A percentile compares a stretch with the other conserved stretches of the same genome.
Conservation (phyloP, 2,329 filamentous ascomycete species). For the Fusarium albosuccineum region DNA sequence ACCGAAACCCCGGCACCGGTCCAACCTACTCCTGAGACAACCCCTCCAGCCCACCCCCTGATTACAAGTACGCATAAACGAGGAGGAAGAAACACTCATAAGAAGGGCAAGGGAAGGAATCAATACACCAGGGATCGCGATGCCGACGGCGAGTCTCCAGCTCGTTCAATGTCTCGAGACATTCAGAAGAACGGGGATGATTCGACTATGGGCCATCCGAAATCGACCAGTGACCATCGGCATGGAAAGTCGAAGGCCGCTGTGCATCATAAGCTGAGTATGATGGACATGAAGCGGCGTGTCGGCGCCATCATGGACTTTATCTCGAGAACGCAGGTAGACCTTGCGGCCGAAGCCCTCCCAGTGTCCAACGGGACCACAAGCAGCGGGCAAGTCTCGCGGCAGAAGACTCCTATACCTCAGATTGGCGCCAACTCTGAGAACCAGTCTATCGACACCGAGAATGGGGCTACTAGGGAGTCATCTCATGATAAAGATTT, state of each 20-base stretch:
- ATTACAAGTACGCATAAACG: slow-evolving; percentile 68
- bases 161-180: slow-evolving; percentile 67
- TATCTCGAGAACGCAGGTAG: slow-evolving; percentile 88
- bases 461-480: slow-evolving; percentile 43
- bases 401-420: slow-evolving; percentile 53
- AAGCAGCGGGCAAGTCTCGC: slow-evolving; percentile 56
- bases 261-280: slow-evolving; percentile 77
- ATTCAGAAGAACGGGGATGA: slow-evolving; percentile 55
- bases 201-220: slow-evolving; percentile 51
- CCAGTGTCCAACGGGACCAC: slow-evolving; percentile 58
- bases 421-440: slow-evolving; percentile 53
- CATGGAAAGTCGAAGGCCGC: slow-evolving; percentile 64
- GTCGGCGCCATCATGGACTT: slow-evolving; percentile 89
- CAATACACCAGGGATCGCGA: slow-evolving; percentile 86
- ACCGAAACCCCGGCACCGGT: slow-evolving; percentile 47
- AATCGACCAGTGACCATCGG: slow-evolving; percentile 62
- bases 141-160: slow-evolving; percentile 67
- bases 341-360: slow-evolving; percentile 77
- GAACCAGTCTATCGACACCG: slow-evolving; percentile 40
- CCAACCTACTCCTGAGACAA: slow-evolving; percentile 53
- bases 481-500: slow-evolving; percentile 66
- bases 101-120: slow-evolving; percentile 80
- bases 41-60: slow-evolving; percentile 60
- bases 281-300: slow-evolving; percentile 89
- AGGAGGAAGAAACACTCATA: slow-evolving; percentile 70